These are phyloP conservation scores for Fusarium ramigenum DNA, from an alignment of 2,329 filamentous ascomycete genomes.

Conservation along the genomic window DNA sequence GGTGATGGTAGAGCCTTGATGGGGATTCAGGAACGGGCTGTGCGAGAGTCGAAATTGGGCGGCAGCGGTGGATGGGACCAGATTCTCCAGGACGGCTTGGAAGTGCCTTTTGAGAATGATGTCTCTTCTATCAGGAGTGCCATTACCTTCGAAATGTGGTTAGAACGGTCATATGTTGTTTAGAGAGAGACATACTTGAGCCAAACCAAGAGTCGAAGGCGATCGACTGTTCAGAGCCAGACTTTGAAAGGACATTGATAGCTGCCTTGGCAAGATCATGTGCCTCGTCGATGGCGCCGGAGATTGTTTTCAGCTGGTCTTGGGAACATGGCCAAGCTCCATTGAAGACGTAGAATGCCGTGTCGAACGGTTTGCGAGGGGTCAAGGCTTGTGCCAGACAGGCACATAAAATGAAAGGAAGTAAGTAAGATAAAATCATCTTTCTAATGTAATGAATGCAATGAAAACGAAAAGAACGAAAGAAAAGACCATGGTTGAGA, in stretches of 20 bases:
- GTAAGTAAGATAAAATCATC: background rate
- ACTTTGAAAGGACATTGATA: background rate
- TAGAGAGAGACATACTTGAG: background rate
- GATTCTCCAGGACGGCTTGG: background rate
- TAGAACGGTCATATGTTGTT: background rate
- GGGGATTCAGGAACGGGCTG: background rate
- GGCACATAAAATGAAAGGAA: background rate
- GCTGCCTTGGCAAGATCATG: background rate
- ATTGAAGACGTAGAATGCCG: background rate
- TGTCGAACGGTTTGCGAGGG: background rate
- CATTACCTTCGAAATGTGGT: fast-evolving
- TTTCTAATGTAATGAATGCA: background rate
- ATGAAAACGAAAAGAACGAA: background rate
- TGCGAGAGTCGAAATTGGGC: background rate
- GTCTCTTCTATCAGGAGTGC: background rate
- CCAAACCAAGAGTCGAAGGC: background rate
- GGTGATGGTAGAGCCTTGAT: background rate
- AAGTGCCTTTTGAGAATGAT: background rate
- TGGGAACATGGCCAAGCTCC: background rate
- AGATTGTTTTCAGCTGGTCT: background rate
- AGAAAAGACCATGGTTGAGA: background rate
- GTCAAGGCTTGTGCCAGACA: background rate
- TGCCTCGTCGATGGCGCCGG: background rate
- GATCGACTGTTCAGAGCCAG: background rate
- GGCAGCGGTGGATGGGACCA: background rate